A percentile compares a stretch with the other conserved stretches of the same genome.
These are phyloP conservation scores for Fusarium clavum DNA, from an alignment of 2,329 filamentous ascomycete species.

Conservation along the genomic window DNA sequence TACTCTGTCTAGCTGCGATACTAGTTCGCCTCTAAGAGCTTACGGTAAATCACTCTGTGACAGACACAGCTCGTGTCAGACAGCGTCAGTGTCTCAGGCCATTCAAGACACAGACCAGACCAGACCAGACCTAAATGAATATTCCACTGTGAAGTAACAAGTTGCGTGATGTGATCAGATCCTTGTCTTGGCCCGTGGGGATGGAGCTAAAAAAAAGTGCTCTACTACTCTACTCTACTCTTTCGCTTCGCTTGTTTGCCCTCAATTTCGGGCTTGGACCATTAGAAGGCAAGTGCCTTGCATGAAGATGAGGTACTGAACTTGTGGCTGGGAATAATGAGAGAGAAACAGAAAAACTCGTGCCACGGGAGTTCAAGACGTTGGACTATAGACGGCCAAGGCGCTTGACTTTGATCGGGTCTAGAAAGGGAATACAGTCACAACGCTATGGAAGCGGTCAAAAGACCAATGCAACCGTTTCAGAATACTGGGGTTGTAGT, in stretches of 20 bases:
- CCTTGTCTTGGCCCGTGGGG: background rate
- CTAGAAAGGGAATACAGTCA: background rate
- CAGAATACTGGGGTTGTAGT: background rate
- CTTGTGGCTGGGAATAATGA: constrained; percentile 10
- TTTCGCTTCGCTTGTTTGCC: background rate
- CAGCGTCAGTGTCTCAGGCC: constrained; percentile 24
- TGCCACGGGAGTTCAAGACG: background rate
- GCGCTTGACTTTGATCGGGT: constrained; percentile 1
- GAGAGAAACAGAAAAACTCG: background rate
- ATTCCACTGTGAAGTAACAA: background rate
- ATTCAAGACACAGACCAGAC: background rate
- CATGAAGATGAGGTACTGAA: constrained; percentile 17
- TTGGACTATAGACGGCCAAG: background rate
- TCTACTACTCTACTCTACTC: background rate
- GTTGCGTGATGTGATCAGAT: constrained; percentile 26
- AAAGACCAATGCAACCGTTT: background rate
- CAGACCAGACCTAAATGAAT: background rate
- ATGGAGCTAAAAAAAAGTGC: constrained; percentile 18
- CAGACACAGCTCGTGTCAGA: constrained; percentile 16
- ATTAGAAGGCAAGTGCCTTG: constrained; percentile 8
- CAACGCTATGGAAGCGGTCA: constrained; percentile 8
- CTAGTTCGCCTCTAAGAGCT: background rate
- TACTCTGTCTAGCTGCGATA: constrained; percentile 8
- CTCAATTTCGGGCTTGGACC: constrained; percentile 37
- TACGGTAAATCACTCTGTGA: constrained; percentile 10